Evolutionary conservation across 352 stramenopile species (phyloP), one percentile per base, ranked within the genome.

Genomic region (Pythium aphanidermatum): DNA sequence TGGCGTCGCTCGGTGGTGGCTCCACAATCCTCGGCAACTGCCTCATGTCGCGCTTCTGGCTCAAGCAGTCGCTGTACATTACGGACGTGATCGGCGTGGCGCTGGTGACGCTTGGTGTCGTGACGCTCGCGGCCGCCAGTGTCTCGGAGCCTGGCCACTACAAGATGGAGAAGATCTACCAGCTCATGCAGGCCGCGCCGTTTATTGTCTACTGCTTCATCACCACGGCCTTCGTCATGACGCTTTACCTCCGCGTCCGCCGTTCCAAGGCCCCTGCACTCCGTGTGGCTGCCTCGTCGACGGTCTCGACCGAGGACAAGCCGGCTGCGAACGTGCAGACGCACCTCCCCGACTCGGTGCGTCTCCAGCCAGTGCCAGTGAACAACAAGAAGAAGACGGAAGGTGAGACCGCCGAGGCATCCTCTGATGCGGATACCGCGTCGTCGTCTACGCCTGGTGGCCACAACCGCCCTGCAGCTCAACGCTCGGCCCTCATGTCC

Each of bases 141-240:
- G 69, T 83, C 24, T 72, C 83, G 32, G 74, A 88, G 39, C 63
- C 77, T 32, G 74, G 67, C 12, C 74, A 91, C 39, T 94, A 88
- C 63, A 72, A 85, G 63, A 89, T 94, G 74, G 75, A 86, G 29
- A 63, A 90, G 60, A 88, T 94, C 39, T 91, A 91, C 59, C 60
- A 73, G 45, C 57, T 94, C 28, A 92, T 92, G 77, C 58, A 74
- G 30, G 75, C 73, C 2, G 68, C 77, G n/a, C 66, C 76, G 2
- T 94, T 94, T 43, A 82, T 94, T 36, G 55, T 94, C 7, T 94
- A 92, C 41, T 82, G 64, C 31, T 60, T 94, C 26, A 70, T 89
- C 40, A 89, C 74, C 1, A 92, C 82, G 2, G 71, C 75, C 0
- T 94, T 92, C 49, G 66, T 82, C 20, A 86, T 90, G 70, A 91